Evolutionary conservation across 331 rosid genomes (phyloP).

Genomic region (Quercus phellos): DNA sequence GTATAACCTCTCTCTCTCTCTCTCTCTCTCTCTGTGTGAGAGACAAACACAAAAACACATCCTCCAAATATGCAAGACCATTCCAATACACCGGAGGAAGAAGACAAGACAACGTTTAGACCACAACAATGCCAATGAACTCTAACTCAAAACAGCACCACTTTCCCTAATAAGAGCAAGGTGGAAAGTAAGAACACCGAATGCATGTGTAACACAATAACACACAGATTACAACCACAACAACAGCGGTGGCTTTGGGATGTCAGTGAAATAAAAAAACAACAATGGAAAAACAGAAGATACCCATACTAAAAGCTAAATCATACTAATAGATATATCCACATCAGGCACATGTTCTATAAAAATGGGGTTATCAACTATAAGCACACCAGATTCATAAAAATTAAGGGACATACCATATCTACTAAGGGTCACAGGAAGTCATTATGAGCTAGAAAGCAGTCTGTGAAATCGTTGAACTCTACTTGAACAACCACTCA

Average conservation of each 20-base stretch:
- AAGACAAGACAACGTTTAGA: no score
- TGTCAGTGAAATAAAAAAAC: neutral
- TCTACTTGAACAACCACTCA: conserved; percentile 43
- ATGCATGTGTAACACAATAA: no score
- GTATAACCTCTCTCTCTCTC: no score
- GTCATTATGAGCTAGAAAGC: conserved; percentile 49
- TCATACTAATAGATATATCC: neutral
- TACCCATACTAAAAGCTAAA: neutral
- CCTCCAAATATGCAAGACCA: no score
- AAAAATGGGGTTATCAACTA: neutral
- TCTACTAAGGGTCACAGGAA: conserved; percentile 40
- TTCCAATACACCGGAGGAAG: no score
- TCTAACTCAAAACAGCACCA: no score
- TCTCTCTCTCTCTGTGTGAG: no score
- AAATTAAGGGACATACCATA: conserved; percentile 42
- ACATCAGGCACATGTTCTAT: neutral
- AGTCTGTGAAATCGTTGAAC: conserved; percentile 52
- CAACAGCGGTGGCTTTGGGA: neutral
- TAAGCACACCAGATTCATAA: conserved; percentile 3
- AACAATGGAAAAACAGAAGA: neutral
- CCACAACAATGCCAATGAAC: no score
- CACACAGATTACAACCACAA: no score
- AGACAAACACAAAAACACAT: no score
- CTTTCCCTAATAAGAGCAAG: no score
- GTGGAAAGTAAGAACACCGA: no score